Percentiles rank a stretch among this genome's conserved stretches.
phyloP scores from a whole-genome alignment of 306 rosid species.

The Trifolium repens region DNA sequence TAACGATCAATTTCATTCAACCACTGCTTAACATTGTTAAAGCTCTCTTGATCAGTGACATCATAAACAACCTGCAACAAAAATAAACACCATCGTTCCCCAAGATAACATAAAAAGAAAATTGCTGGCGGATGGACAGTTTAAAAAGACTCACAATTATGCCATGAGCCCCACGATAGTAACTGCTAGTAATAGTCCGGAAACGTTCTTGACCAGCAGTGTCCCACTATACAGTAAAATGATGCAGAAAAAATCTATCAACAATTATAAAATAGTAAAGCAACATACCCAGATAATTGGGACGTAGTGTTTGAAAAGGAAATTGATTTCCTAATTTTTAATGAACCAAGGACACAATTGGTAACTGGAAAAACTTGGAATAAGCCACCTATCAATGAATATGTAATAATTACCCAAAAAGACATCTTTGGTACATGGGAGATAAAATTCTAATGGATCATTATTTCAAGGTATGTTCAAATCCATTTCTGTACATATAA shows the following conservation, averaged over 20 bases:
- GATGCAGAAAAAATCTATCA: constrained; percentile 41
- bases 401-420: constrained; percentile 3
- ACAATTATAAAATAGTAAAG: constrained; percentile 27
- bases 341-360: constrained; percentile 29
- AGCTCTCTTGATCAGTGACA: constrained; percentile 86
- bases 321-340: neutral
- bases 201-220: constrained; percentile 99
- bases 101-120: constrained; percentile 17
- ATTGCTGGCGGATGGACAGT: constrained; percentile 2
- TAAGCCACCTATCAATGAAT: neutral
- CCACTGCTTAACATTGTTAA: constrained; percentile 83
- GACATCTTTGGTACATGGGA: constrained; percentile 6
- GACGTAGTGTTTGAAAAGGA: neutral
- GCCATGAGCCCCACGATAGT: constrained; percentile 99
- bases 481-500: neutral
- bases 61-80: constrained; percentile 73
- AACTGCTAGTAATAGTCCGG: constrained; percentile 98
- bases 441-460: constrained; percentile 5
- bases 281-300: constrained; percentile 25
- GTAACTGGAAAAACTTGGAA: constrained; percentile 27
- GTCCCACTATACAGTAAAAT: constrained; percentile 78
- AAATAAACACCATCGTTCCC: constrained; percentile 22
- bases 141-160: constrained; percentile 72
- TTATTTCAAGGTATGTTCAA: constrained; percentile 13
- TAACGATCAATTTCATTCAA: constrained; percentile 82